Evolutionary conservation across 2,329 filamentous ascomycete species (phyloP).

Genomic region (Didymella arachidicola): DNA sequence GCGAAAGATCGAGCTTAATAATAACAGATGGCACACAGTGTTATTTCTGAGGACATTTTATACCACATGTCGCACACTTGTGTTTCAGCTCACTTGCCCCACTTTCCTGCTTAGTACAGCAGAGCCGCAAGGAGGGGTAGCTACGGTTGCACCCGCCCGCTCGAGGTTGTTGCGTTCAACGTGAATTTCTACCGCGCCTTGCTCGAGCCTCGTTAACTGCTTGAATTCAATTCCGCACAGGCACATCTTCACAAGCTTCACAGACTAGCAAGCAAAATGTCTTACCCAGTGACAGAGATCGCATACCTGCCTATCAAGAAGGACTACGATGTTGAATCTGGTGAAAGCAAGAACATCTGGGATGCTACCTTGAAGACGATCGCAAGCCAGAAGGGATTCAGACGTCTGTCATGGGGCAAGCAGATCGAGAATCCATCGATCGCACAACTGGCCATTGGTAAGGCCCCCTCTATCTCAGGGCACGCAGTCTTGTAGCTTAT

Average conservation of each 20-base stretch:
- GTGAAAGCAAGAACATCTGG: conserved; percentile 42
- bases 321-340: conserved; percentile 33
- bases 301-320: conserved; percentile 50
- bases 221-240: too few relatives aligned
- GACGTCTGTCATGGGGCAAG: conserved; percentile 48
- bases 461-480: conserved; percentile 12
- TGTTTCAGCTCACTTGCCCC: not conserved
- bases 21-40: too few relatives aligned
- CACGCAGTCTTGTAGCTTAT: not conserved
- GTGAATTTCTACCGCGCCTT: not conserved
- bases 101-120: conserved; percentile 11
- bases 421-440: conserved; percentile 51
- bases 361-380: conserved; percentile 48
- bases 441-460: conserved; percentile 54
- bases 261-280: conserved; percentile 23
- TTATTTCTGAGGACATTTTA: too few relatives aligned
- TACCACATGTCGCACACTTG: too few relatives aligned
- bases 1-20: too few relatives aligned
- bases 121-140: conserved; percentile 10
- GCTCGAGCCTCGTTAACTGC: not conserved
- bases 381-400: conserved; percentile 47
- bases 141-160: not conserved
- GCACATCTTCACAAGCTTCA: not conserved
- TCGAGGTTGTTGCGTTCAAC: not conserved
- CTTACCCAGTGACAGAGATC: conserved; percentile 50